Base-by-base conservation (phyloP, 1,284 basidiomycete genomes). In the Salmacisia buchloeana region DNA sequence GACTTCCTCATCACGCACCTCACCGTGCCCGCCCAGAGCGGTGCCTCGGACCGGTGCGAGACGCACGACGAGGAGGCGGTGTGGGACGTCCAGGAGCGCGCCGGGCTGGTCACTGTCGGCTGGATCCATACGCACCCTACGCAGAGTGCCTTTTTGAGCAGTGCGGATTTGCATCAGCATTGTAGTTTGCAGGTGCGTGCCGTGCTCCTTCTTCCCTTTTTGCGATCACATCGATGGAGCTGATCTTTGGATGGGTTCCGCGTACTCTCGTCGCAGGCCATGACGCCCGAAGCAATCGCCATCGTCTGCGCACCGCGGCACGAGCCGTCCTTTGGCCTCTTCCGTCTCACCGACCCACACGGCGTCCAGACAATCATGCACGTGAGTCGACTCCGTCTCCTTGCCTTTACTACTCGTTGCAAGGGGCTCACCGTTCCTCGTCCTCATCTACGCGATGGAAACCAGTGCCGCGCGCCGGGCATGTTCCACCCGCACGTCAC, bases 81-180 rank as follows among this genome's bases (percentile, higher is more conserved):
- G n/a, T 80, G 91, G 77, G 84, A 86, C 71, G 91, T 92, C 77
- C 91, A 90, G 68, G 87, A 90, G 46, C 85, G 86, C 73, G 81
- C 88, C 63, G 85, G 84, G 65, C 78, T 94, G 72, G 87, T 93
- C 62, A 92, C 90, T 5, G 84, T 94, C 57, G 92, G 91, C 64
- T 94, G 91, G 92, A 93, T 93, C 69, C 91, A 94, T 81, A 94
- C 91, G 0, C 91, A 94, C 78, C 92, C 92, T 1, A 89, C 90
- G 15, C 91, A 93, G 71, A 88, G 87, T 61, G 93, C 91, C 65
- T 82, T 82, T 68, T 70, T 93, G 87, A 90, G 89, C 6, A 91
- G 89, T 25, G 86, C 91, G 12, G 91, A 93, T 78, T 81, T 94
- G 41, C 92, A 94, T 73, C 93, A 91, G 1, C 91, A 94, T 76